phyloP scores from a whole-genome alignment of 2,329 filamentous ascomycete species.

The Pseudogymnoascus destructans region DNA sequence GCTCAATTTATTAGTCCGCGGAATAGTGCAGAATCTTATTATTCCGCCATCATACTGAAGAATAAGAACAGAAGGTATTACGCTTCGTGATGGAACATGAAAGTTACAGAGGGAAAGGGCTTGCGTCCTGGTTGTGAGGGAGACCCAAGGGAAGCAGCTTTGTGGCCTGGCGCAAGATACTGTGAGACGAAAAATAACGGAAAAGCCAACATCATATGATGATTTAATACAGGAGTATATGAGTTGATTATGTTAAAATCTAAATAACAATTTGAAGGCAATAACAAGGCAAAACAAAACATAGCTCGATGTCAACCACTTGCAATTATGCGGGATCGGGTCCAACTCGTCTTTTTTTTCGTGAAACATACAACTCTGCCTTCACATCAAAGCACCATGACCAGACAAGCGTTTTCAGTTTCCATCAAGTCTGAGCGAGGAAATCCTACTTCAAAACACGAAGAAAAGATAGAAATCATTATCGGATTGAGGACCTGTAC shows the following conservation, averaged over 20 bases:
- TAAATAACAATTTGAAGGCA: neutral
- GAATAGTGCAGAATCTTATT: too few species aligned
- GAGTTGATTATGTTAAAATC: neutral
- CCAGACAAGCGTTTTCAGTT: neutral
- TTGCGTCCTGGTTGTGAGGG: too few species aligned
- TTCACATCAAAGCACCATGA: neutral
- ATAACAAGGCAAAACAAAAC: neutral
- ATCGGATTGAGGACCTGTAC: neutral
- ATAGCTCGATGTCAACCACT: neutral
- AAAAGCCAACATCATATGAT: neutral
- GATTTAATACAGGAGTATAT: neutral
- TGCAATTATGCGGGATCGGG: neutral
- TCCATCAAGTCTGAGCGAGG: neutral
- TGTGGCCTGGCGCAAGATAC: too few species aligned
- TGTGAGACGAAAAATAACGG: neutral
- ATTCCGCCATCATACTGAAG: neutral
- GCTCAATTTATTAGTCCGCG: too few species aligned
- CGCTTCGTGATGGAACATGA: constrained; percentile 26
- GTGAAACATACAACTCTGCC: neutral
- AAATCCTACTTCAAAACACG: neutral
- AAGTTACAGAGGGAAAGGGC: too few species aligned
- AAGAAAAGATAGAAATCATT: neutral
- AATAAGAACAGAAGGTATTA: too few species aligned
- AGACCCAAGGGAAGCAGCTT: too few species aligned
- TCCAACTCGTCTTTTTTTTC: neutral